phyloP scores from a whole-genome alignment of 495 filamentous ascomycete species.

The Trypethelium eluteriae region DNA sequence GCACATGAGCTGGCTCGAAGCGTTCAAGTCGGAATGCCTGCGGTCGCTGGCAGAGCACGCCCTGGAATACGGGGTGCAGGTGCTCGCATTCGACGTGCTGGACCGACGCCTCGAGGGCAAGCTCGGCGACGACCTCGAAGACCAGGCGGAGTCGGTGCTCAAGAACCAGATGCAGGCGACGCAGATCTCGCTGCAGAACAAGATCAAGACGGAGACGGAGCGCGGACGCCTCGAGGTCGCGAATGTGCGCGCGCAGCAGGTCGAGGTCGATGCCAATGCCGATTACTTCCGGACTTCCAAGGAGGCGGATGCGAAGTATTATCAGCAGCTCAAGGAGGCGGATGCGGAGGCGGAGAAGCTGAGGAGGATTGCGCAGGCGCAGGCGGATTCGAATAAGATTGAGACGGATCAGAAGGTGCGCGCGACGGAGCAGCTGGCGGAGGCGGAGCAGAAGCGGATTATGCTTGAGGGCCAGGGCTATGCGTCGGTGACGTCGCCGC shows the following conservation, averaged over 20 bases:
- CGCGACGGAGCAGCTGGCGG: not conserved
- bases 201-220: constrained; percentile 3
- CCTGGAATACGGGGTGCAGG: constrained; percentile 8
- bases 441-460: not conserved
- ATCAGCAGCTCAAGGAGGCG: not conserved
- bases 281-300: constrained; percentile 1
- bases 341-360: constrained; percentile 8
- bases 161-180: constrained; percentile 10
- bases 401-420: constrained; percentile 8
- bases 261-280: constrained; percentile 1
- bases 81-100: not conserved
- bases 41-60: not conserved
- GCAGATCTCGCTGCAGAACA: constrained; percentile 6
- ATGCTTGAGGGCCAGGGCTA: not conserved
- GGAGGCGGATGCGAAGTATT: constrained; percentile 1
- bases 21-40: constrained; percentile 7
- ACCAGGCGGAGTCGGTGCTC: constrained; percentile 43
- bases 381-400: constrained; percentile 9
- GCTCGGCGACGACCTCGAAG: constrained; percentile 67
- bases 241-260: constrained; percentile 2
- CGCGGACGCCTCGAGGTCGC: not conserved
- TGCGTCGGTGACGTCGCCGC: not conserved
- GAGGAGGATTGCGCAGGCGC: constrained; percentile 11
- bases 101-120: constrained; percentile 28
- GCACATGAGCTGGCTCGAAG: constrained; percentile 9